Evolutionary conservation across 345 rosid species (phyloP), one percentile per base, ranked within the genome.

Genomic region (Sisymbrium irio): DNA sequence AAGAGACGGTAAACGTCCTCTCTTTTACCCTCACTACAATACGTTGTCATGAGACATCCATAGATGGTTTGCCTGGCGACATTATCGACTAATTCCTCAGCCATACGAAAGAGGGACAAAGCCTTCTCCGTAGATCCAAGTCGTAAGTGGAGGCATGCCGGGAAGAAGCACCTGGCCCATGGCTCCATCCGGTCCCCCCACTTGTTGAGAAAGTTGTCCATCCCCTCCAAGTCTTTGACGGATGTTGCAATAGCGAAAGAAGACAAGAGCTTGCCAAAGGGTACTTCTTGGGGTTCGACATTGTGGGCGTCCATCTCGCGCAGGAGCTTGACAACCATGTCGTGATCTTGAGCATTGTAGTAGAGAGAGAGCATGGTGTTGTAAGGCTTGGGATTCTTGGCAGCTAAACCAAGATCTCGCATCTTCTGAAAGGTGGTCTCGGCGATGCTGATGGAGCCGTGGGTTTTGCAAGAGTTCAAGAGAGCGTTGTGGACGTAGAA

Each of bases 341-440:
- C 85, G 25, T 72, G 47, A 33, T 86, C 35, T 13, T 18, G 64
- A 39, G 72, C 72, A 51, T 20, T 72, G 45, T 19, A 12, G 66
- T 91, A 86, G 25, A 91, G 87, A 18, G 19, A 82, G 44, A 89
- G 63, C 91, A 87, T 83, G 7, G 72, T 73, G 69, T 76, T 83
- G 65, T 82, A 91, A 0, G 75, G 3, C 4, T 82, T 19, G 2
- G 81, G 2, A 2, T 19, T 15, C 20, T 39, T 47, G 9, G 55
- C 8, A 58, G 27, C 27, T 18, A 76, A 78, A 7, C 82, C 77
- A 33, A 77, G 55, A 0, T 78, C 76, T 50, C 72, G 79, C 78
- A 83, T 81, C 68, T 75, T 79, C 58, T 74, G 45, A 76, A 85
- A 63, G 9, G 74, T 9, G 39, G 75, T 66, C 80, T 86, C 87